Evolutionary conservation across 2,329 filamentous ascomycete genomes (phyloP), one percentile per base, ranked within the genome.

Genomic region (Simplicillium sp.): DNA sequence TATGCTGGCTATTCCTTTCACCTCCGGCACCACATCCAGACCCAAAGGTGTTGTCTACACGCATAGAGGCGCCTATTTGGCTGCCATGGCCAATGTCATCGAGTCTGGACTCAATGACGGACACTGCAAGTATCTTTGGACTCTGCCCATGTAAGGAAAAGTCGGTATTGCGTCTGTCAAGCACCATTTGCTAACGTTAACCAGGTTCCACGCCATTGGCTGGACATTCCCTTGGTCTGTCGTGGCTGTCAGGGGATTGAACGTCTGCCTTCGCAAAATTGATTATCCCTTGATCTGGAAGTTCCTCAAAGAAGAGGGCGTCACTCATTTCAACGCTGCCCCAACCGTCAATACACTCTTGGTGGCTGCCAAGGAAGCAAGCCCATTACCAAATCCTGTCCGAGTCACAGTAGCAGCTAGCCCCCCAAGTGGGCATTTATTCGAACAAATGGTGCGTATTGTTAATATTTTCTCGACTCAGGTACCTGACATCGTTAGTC

Each of bases 301-400:
- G 37, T 66, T 98, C 4, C 67, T 98, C 29, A 94, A 88, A 54
- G 76, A 87, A 39, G 86, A 97, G 61, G 70, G 77, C 7, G 84
- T 98, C 48, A 97, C 88, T 1, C 92, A 98, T 61, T 97, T 94
- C 67, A 94, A 90, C 55, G 90, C 90, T 1, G 92, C 90, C 1
- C 92, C 92, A 0, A 98, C 92, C 0, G 92, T 98, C 39, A 97
- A 97, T 59, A 98, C 90, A 0, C 67, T 97, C 1, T 76, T 98
- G 3, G 95, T 92, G 56, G 83, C 83, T 11, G 75, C 85, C 3
- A 73, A 81, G 33, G 82, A 88, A 58, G 90, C 92, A 3, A 75
- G 74, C 49, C 73, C 63, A 37, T 70, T 98, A 1, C 68, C 79
- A 0, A 64, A 77, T 1, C 76, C 80, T 0, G 88, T 97, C 9